phyloP scores from a whole-genome alignment of 768 basidiomycete species.

The Udeniomyces megalosporus region DNA sequence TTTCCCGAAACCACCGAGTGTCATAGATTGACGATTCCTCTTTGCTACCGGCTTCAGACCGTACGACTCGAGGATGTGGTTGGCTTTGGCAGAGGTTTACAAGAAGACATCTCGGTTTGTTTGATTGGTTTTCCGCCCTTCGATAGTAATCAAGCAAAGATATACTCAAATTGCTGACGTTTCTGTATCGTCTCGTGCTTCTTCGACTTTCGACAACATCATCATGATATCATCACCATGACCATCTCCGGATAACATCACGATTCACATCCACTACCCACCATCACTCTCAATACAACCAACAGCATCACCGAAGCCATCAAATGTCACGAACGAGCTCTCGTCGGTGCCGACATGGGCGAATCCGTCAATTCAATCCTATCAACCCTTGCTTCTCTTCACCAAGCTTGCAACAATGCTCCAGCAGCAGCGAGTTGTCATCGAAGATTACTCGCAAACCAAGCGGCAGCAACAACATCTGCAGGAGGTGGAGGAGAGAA shows the following conservation, averaged over 20 bases:
- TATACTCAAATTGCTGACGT: too few species aligned
- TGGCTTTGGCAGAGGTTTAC: constrained; percentile 83
- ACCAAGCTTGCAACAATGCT: constrained; percentile 18
- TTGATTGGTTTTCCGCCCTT: constrained; percentile 2
- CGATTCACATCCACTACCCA: too few species aligned
- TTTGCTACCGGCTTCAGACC: constrained; percentile 51
- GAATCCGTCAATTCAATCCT: constrained; percentile 25
- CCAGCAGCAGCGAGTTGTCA: constrained; percentile 43
- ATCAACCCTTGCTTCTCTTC: constrained; percentile 25
- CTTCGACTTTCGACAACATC: too few species aligned
- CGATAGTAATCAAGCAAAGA: too few species aligned
- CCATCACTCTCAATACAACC: too few species aligned
- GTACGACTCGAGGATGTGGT: constrained; percentile 92
- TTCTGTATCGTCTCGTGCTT: too few species aligned
- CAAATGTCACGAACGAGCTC: constrained; percentile 76
- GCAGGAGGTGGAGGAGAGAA: constrained; percentile 16
- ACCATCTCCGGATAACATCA: too few species aligned
- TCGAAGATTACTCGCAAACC: constrained; percentile 36
- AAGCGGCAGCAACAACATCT: constrained; percentile 40
- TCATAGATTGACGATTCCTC: background rate
- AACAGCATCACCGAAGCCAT: constrained; percentile 48
- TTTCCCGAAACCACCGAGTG: constrained; percentile 1
- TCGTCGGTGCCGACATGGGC: constrained; percentile 32
- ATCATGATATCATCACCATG: too few species aligned
- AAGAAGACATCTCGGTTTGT: constrained; percentile 74